Base-by-base conservation (phyloP, 352 stramenopile genomes). In the Phytophthora quininea region DNA sequence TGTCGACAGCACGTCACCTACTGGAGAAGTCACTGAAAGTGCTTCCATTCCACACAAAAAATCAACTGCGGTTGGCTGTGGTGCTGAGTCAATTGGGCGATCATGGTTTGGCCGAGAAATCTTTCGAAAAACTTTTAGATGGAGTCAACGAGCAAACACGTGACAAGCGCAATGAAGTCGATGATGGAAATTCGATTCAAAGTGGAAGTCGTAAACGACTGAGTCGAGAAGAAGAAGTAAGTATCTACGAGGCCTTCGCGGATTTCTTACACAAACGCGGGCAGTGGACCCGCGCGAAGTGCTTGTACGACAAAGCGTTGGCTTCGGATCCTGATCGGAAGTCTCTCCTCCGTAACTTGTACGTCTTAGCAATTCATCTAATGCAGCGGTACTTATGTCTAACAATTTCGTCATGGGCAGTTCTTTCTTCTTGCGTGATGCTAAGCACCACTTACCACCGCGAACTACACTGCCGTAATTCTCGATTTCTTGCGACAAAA, bases 301-400 rank as follows among this genome's bases (percentile, higher is more conserved):
- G 38, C 7, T 29, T 72, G 53, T 72, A 72, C 32, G 47, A 48
- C 31, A 30, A 68, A 48, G 64, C 64, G 3, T 38, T 72, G 15
- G 43, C 45, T 2, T 19, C 68, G 14, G 53, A 63, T 19, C 58
- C 64, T 27, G 30, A 68, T 2, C 46, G 53, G 27, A 43, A 58
- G 32, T 68, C 52, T 1, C 58, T 72, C 48, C 49, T 72, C 8
- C 64, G 64, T n/a, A 52, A 54, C 8, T 72, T 72, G 64, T 72
- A 64, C 27, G 64, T 71, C 19, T 0, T 24, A 24, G 19, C 19
- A 24, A 24, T 24, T 24, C 19, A 24, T 24, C 19, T 0, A 24
- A 24, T 24, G 0, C 19, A 24, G 19, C 19, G 19, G 19, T 24
- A 0, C 19, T 24, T 24, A 24, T 24, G 19, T 24, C 19, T 24